Evolutionary conservation across 2,329 filamentous ascomycete genomes (phyloP).

Genomic region (Ophiosphaerella narmari): DNA sequence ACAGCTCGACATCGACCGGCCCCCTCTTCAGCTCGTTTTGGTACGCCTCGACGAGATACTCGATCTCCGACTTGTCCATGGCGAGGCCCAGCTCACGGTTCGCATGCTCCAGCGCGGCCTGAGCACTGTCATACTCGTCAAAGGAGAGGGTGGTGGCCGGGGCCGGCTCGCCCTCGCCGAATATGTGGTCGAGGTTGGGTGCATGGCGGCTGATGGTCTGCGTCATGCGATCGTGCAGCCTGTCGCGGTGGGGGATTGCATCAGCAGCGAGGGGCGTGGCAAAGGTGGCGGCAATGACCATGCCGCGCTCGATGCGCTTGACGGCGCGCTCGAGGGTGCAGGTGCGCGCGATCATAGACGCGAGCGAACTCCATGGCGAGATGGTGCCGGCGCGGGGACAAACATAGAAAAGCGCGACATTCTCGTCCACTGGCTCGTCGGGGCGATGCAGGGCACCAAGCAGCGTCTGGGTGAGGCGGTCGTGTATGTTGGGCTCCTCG

Average conservation of each 20-base stretch:
- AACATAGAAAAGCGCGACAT: constrained; percentile 69
- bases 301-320: constrained; percentile 83
- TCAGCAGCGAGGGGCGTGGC: constrained; percentile 57
- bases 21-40: constrained; percentile 65
- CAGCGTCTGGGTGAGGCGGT: constrained; percentile 51
- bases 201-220: constrained; percentile 71
- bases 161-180: constrained; percentile 68
- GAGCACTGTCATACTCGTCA: constrained; percentile 65
- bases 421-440: constrained; percentile 55
- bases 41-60: constrained; percentile 89
- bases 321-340: constrained; percentile 77
- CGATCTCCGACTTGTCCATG: constrained; percentile 85
- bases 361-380: constrained; percentile 97
- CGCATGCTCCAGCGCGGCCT: constrained; percentile 76
- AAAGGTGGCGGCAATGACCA: constrained; percentile 71
- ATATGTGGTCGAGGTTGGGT: constrained; percentile 77
- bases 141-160: constrained; percentile 77
- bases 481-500: constrained; percentile 53
- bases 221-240: constrained; percentile 93
- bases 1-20: constrained; percentile 90
- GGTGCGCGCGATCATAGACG: constrained; percentile 89
- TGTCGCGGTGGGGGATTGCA: constrained; percentile 66
- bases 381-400: constrained; percentile 79
- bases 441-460: constrained; percentile 56
- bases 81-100: constrained; percentile 85